Percentiles rank a stretch among this genome's conserved stretches.
These are phyloP conservation scores for Neurospora africana DNA, from an alignment of 495 filamentous ascomycete species.

Conservation along the genomic window DNA sequence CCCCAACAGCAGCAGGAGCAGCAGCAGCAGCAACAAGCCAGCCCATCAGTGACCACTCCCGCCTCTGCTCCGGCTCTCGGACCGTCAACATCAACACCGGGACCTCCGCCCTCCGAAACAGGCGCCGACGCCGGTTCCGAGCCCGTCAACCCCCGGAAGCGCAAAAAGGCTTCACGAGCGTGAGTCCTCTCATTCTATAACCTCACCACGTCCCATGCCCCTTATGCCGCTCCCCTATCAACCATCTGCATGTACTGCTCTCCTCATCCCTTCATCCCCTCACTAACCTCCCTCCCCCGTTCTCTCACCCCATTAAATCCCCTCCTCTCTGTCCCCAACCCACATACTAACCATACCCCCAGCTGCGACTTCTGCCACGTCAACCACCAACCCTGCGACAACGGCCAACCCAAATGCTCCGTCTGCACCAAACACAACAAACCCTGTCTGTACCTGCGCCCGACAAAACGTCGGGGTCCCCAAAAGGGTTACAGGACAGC, in stretches of 20 bases:
- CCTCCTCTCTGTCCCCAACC: too few species aligned
- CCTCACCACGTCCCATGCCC: neutral
- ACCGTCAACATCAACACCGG: constrained; percentile 5
- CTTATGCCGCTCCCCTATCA: neutral
- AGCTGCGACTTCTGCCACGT: constrained; percentile 31
- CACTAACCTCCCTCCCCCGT: neutral
- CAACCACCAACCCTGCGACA: constrained; percentile 32
- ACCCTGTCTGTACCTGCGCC: constrained; percentile 25
- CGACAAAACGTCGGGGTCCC: constrained; percentile 27
- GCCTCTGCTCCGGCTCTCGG: neutral
- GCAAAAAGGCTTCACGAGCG: constrained; percentile 30
- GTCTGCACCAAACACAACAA: constrained; percentile 29
- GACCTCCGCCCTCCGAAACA: constrained; percentile 10
- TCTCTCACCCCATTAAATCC: neutral
- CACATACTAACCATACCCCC: neutral
- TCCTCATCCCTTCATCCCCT: neutral
- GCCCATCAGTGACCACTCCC: neutral
- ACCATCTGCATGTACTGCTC: neutral
- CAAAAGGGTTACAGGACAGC: constrained; percentile 29
- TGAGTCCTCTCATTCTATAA: constrained; percentile 4
- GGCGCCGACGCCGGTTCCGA: constrained; percentile 21
- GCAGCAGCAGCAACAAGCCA: neutral
- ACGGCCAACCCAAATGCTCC: constrained; percentile 26
- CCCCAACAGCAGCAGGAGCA: neutral
- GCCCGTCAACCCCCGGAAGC: constrained; percentile 26